These are phyloP conservation scores for Fusarium protoensiforme DNA, from an alignment of 2,329 filamentous ascomycete species.

Conservation along the genomic window DNA sequence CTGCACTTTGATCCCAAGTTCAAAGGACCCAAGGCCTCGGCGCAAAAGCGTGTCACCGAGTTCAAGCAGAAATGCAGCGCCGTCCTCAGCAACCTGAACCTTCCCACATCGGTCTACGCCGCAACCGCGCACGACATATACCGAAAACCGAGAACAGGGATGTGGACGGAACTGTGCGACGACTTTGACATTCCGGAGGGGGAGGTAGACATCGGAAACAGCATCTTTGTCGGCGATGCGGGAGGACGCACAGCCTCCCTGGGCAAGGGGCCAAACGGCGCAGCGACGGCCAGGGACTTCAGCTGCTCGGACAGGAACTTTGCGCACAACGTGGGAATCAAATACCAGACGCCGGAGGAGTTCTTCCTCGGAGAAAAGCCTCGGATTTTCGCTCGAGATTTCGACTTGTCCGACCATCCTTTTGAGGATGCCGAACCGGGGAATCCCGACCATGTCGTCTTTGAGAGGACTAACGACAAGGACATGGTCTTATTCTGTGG, in stretches of 20 bases:
- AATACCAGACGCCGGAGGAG: conserved; percentile 89
- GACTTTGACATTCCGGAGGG: conserved; percentile 69
- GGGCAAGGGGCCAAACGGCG: conserved; percentile 35
- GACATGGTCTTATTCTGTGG: conserved; percentile 91
- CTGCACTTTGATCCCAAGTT: conserved; percentile 79
- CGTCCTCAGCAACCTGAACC: conserved; percentile 76
- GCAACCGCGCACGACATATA: conserved; percentile 85
- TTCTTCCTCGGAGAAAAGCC: conserved; percentile 80
- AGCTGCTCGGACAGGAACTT: conserved; percentile 81
- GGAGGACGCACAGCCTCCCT: conserved; percentile 65
- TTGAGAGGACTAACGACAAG: conserved; percentile 70
- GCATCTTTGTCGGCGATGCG: conserved; percentile 92
- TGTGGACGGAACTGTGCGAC: conserved; percentile 77
- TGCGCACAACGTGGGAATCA: conserved; percentile 83
- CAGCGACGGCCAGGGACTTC: conserved; percentile 63
- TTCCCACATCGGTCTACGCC: conserved; percentile 86
- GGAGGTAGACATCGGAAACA: conserved; percentile 74
- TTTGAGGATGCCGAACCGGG: conserved; percentile 38
- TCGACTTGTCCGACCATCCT: conserved; percentile 74
- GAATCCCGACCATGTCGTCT: conserved; percentile 51
- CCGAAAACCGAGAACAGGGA: conserved; percentile 87
- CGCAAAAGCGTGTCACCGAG: conserved; percentile 73
- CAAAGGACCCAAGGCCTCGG: conserved; percentile 66
- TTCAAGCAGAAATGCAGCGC: conserved; percentile 85
- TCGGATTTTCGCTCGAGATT: conserved; percentile 73